These are phyloP conservation scores for Rhodotorula sp. DNA, from an alignment of 1,284 basidiomycete genomes.

Conservation along the genomic window DNA sequence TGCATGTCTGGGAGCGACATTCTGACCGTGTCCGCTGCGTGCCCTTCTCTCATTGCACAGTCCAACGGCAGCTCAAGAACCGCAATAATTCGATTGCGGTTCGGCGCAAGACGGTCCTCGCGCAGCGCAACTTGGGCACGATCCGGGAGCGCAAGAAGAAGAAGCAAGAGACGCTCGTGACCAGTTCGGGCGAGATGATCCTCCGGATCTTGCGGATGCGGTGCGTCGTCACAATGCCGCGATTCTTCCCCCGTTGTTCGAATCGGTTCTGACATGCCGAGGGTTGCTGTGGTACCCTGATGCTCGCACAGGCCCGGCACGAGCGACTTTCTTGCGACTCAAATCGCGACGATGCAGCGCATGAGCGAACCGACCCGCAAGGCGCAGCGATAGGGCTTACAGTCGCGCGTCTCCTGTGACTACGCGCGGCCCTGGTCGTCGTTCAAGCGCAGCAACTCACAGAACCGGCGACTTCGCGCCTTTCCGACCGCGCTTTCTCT, in stretches of 20 bases:
- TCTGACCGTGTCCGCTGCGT: conserved; percentile 45
- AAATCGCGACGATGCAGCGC: conserved; percentile 51
- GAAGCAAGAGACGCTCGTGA: conserved; percentile 70
- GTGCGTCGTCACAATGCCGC: conserved; percentile 4
- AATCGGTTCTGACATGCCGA: no score
- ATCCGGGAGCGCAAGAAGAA: conserved; percentile 91
- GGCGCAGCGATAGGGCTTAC: conserved; percentile 1
- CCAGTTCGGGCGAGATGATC: conserved; percentile 74
- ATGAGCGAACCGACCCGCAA: conserved; percentile 33
- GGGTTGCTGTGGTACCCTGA: background rate
- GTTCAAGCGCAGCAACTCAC: no score
- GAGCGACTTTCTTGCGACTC: conserved; percentile 83
- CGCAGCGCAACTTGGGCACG: conserved; percentile 84
- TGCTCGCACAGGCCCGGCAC: conserved; percentile 63
- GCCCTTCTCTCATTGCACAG: background rate
- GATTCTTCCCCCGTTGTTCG: background rate
- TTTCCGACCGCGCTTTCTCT: no score
- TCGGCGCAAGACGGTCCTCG: conserved; percentile 86
- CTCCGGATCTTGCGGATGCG: conserved; percentile 86
- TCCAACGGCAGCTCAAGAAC: conserved; percentile 55
- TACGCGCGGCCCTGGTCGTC: no score
- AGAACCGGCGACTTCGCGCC: no score
- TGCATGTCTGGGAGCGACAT: no score
- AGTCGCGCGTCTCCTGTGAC: background rate
- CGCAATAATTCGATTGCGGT: conserved; percentile 22